phyloP scores from a whole-genome alignment of 2,329 filamentous ascomycete species.

The Arthroderma sp. region DNA sequence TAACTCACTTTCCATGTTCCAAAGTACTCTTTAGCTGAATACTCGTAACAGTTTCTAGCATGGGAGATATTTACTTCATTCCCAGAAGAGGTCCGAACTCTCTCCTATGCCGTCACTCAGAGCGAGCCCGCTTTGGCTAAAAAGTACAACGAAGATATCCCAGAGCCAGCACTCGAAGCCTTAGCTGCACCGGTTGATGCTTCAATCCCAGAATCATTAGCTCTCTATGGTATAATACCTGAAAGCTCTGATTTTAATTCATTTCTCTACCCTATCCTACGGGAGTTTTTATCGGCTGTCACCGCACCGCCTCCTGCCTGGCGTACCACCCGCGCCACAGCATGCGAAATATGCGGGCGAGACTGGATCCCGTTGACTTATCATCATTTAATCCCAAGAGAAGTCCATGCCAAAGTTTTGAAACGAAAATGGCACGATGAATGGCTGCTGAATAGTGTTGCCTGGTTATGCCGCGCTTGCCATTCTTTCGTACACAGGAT shows the following conservation, averaged over 20 bases:
- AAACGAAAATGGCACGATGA: constrained; percentile 68
- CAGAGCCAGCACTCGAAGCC: constrained; percentile 35
- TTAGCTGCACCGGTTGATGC: constrained; percentile 45
- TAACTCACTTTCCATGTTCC: neutral
- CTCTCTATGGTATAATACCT: constrained; percentile 51
- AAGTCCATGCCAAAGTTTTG: constrained; percentile 60
- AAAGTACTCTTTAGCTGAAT: constrained; percentile 5
- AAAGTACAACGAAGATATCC: constrained; percentile 46
- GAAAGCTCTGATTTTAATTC: constrained; percentile 31
- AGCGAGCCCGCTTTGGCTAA: constrained; percentile 37
- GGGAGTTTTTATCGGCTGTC: constrained; percentile 46
- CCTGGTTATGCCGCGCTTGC: constrained; percentile 75
- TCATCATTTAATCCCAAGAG: constrained; percentile 73
- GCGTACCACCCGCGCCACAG: constrained; percentile 40
- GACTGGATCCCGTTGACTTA: constrained; percentile 67
- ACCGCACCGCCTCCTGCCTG: constrained; percentile 53
- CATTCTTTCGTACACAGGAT: constrained; percentile 71
- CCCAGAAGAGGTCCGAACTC: constrained; percentile 45
- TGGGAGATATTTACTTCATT: constrained; percentile 54
- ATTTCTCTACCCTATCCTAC: constrained; percentile 52
- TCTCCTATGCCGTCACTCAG: constrained; percentile 48
- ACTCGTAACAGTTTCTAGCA: constrained; percentile 49
- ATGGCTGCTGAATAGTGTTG: constrained; percentile 64
- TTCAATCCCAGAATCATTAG: constrained; percentile 52
- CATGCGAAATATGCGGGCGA: constrained; percentile 65